Base-by-base conservation (phyloP, 768 basidiomycete genomes). In the Pulveroboletus sp. region DNA sequence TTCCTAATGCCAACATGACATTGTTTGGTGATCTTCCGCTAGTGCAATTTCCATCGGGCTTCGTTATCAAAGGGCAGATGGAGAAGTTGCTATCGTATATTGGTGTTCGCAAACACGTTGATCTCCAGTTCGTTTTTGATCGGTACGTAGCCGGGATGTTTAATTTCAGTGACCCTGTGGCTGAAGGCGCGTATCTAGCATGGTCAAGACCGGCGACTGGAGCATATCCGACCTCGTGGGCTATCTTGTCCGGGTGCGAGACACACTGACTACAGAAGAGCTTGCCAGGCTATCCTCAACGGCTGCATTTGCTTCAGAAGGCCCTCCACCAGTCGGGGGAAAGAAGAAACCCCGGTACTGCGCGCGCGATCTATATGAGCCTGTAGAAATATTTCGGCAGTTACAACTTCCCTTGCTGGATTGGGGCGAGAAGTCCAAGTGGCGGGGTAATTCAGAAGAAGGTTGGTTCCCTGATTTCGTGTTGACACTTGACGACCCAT, bases 121-220 rank as follows among this genome's bases (percentile, higher is more conserved):
- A 97, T 51, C 74, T 97, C 2, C 93, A 97, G 64, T 73, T 96
- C 3, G 78, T 99, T n/a, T 99, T 99, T 63, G 81, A 86, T 46
- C 77, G 93, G 85, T 89, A 45, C 42, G 73, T 56, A 2, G 10
- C 35, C 10, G n/a, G 26, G 35, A 38, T 16, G 37, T 23, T 32
- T 17, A 22, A 23, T 9, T 36, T 42, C 9, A 17, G 42, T 55
- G 27, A 45, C 35, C 35, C 24, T 31, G 19, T 27, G 19, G 27
- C 29, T 55, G 30, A 48, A 35, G 4, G 14, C 2, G 10, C 27
- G 9, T 41, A 5, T 43, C 5, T 53, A 91, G 89, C 64, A 89
- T 91, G 87, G 81, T 91, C 56, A 88, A 86, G 65, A 89, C 88
- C 39, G 91, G 92, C 24, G 85, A 89, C 55, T 94, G 93, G 93